These are phyloP conservation scores for Russula brevipes DNA, from an alignment of 768 basidiomycete species.

Conservation along the genomic window DNA sequence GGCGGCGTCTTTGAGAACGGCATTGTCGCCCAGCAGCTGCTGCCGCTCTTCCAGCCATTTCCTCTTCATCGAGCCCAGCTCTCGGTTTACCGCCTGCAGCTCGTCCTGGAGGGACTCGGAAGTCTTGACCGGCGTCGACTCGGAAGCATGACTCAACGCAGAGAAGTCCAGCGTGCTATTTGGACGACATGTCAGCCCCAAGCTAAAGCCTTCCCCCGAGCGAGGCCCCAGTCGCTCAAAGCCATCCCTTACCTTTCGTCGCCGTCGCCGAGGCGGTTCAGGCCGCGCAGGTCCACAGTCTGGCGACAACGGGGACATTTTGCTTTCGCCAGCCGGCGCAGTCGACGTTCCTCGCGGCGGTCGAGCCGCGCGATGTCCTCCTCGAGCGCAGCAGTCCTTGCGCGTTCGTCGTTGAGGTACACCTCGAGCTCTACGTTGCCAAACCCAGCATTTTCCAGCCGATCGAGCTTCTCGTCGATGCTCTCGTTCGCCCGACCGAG, in stretches of 20 bases:
- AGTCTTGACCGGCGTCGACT: constrained; percentile 63
- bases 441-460: constrained; percentile 74
- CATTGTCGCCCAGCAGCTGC: constrained; percentile 63
- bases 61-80: constrained; percentile 59
- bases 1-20: constrained; percentile 64
- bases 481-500: constrained; percentile 76
- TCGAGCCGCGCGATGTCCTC: constrained; percentile 62
- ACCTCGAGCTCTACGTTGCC: constrained; percentile 66
- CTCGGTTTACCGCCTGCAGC: constrained; percentile 54
- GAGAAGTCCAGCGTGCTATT: constrained; percentile 52
- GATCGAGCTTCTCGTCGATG: constrained; percentile 85
- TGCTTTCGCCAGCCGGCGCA: constrained; percentile 52
- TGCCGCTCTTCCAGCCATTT: constrained; percentile 67
- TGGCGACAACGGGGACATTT: constrained; percentile 66
- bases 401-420: constrained; percentile 67
- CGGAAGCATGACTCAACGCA: constrained; percentile 41
- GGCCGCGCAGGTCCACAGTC: constrained; percentile 49
- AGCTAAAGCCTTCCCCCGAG: background rate
- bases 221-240: background rate
- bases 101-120: constrained; percentile 59
- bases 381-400: constrained; percentile 51
- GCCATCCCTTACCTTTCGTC: constrained; percentile 55
- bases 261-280: constrained; percentile 38
- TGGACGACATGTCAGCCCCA: background rate
- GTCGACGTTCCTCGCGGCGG: constrained; percentile 65